phyloP scores from a whole-genome alignment of 1,139 yeast species.

The Debaryomyces subglobosus region DNA sequence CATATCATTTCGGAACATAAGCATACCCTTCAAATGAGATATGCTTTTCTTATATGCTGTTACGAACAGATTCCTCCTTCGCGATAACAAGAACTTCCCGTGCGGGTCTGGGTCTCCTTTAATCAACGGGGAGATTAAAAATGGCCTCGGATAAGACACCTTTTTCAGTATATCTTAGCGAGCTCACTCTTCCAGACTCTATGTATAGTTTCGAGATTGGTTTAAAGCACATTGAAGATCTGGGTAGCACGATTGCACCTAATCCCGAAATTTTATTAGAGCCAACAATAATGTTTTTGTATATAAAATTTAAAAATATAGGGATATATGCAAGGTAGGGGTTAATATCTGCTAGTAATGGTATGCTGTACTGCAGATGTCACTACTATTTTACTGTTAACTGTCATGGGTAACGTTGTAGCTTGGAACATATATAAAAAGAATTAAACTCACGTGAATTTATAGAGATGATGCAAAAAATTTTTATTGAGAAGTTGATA shows the following conservation, averaged over 20 bases:
- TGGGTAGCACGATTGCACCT: background rate
- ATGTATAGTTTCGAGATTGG: too few species aligned
- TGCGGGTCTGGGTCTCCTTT: background rate
- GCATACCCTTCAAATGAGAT: background rate
- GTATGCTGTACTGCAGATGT: too few species aligned
- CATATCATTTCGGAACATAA: background rate
- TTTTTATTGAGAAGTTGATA: slow-evolving; percentile 8
- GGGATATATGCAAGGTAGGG: too few species aligned
- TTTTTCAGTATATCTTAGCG: background rate
- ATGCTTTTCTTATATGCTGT: background rate
- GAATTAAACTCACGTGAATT: background rate
- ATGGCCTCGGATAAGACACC: background rate
- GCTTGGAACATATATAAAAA: background rate
- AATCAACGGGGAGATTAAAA: background rate
- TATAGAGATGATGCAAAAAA: slow-evolving; percentile 6
- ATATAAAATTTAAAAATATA: too few species aligned
- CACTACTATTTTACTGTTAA: too few species aligned
- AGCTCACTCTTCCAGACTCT: background rate
- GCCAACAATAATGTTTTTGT: background rate
- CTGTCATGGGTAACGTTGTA: background rate
- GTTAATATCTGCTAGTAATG: too few species aligned
- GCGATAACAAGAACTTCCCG: slow-evolving; percentile 2
- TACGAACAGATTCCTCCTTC: background rate
- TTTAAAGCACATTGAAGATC: background rate
- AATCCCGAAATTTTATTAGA: background rate